Evolutionary conservation across 2,329 filamentous ascomycete genomes (phyloP), one percentile per base, ranked within the genome.

Genomic region (Atkinsonella hypoxylon): DNA sequence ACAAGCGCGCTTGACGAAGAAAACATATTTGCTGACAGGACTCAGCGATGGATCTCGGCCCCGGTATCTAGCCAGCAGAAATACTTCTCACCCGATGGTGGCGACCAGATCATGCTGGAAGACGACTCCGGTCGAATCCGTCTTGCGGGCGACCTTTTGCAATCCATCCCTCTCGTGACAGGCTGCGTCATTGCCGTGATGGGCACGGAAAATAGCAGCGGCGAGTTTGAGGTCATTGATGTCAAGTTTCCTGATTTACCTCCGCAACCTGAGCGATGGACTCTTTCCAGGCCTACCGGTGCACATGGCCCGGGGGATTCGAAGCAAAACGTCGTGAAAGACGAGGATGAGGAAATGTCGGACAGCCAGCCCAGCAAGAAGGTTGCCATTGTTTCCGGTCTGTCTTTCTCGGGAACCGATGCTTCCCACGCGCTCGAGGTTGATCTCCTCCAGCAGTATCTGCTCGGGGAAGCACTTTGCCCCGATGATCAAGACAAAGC

Each of bases 151-250:
- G 75, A 79, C 41, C 67, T 81, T 18, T 70, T 98, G 45, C 73
- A 77, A 55, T 76, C 78, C 1, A 75, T 85, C 22, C 74, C 88
- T 53, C 77, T 97, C 8, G 91, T 95, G 2, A 98, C 93, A 0
- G 93, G 93, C 26, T 94, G 88, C 59, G 89, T 98, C 60, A 78
- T 97, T 41, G 90, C 89, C n/a, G 89, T 90, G 3, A 81, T 98
- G 71, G 93, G 93, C 36, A 95, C 89, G 0, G 93, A 98, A 64
- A 96, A 95, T 60, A 76, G 81, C 48, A 85, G 91, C 67, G 93
- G 93, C 55, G 88, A 95, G 58, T 89, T 98, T 54, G 89, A 97
- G 59, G 85, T 95, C 7, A 77, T 97, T 40, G 91, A 95, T 66
- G 75, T 95, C 57, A 88, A 90, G 62, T 83, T 95, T 42, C 87